These are phyloP conservation scores for Globisporangium sylvaticum DNA, from an alignment of 352 stramenopile species.

Conservation along the genomic window DNA sequence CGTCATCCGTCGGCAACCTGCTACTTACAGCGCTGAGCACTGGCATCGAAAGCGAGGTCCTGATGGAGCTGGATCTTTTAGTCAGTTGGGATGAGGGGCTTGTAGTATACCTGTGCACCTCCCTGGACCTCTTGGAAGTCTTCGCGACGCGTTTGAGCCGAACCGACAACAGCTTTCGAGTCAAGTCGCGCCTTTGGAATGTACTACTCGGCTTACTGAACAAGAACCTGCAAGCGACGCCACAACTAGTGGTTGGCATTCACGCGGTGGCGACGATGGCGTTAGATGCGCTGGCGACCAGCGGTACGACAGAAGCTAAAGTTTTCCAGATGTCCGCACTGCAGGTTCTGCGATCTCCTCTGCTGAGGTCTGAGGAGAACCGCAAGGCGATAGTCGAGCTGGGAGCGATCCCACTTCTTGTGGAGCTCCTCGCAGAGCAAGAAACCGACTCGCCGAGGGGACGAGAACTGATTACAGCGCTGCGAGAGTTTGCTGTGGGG, in stretches of 20 bases:
- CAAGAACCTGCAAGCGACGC: not conserved
- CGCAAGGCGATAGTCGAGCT: not conserved
- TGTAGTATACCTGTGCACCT: not conserved
- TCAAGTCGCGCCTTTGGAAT: not conserved
- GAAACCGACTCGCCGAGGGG: not conserved
- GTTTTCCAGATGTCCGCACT: not conserved
- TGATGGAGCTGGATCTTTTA: not conserved
- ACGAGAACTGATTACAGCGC: not conserved
- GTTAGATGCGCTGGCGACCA: not conserved
- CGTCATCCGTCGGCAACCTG: not conserved
- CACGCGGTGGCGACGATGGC: not conserved
- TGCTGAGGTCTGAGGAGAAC: not conserved
- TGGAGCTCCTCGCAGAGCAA: not conserved
- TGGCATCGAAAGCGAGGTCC: not conserved
- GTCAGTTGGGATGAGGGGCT: not conserved
- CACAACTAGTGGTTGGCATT: not conserved
- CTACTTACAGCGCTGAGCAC: not conserved
- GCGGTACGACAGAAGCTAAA: not conserved
- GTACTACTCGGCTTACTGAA: not conserved
- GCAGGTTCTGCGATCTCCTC: not conserved
- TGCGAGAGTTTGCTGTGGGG: not conserved
- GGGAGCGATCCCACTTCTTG: not conserved
- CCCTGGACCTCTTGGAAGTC: not conserved
- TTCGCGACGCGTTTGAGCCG: not conserved
- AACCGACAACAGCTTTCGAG: not conserved